These are phyloP conservation scores for Steccherinum ochraceum DNA, from an alignment of 768 basidiomycete species.

Conservation along the genomic window DNA sequence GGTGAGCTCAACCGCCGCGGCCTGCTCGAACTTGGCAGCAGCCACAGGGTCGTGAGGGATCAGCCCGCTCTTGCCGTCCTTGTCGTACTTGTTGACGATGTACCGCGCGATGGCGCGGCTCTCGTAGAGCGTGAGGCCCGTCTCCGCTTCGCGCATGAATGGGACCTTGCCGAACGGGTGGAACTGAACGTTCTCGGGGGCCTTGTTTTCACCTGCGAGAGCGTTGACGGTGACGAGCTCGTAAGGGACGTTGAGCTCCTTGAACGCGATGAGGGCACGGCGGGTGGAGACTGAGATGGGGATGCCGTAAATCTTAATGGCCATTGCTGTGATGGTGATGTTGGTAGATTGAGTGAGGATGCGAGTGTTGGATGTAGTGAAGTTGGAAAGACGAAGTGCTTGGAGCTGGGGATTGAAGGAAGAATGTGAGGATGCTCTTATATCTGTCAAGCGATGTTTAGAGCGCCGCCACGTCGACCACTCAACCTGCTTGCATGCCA, in stretches of 20 bases:
- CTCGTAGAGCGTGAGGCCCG: conserved; percentile 58
- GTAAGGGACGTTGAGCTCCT: conserved; percentile 53
- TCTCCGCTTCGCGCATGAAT: conserved; percentile 43
- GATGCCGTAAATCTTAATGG: conserved; percentile 28
- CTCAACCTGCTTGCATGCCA: too few species aligned
- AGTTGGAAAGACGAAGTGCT: too few species aligned
- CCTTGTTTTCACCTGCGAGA: conserved; percentile 37
- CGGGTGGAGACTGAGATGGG: conserved; percentile 39
- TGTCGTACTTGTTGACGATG: conserved; percentile 42
- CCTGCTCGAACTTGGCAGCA: background rate
- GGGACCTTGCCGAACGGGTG: conserved; percentile 67
- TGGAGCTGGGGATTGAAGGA: too few species aligned
- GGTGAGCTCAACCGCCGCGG: conserved; percentile 39
- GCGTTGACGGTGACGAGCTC: conserved; percentile 40
- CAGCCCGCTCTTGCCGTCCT: conserved; percentile 12
- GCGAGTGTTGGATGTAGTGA: too few species aligned
- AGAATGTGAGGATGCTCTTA: too few species aligned
- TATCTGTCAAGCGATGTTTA: too few species aligned
- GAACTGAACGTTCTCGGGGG: conserved; percentile 30
- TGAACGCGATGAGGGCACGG: conserved; percentile 41
- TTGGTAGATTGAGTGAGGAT: too few species aligned
- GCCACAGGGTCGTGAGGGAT: background rate
- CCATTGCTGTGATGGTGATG: conserved; percentile 27
- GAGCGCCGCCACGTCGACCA: too few species aligned
- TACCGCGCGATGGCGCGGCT: conserved; percentile 57